A percentile compares a stretch with the other conserved stretches of the same genome.
Conservation (phyloP, 75 land plant genomes). For the Selaginella moellendorffii region DNA sequence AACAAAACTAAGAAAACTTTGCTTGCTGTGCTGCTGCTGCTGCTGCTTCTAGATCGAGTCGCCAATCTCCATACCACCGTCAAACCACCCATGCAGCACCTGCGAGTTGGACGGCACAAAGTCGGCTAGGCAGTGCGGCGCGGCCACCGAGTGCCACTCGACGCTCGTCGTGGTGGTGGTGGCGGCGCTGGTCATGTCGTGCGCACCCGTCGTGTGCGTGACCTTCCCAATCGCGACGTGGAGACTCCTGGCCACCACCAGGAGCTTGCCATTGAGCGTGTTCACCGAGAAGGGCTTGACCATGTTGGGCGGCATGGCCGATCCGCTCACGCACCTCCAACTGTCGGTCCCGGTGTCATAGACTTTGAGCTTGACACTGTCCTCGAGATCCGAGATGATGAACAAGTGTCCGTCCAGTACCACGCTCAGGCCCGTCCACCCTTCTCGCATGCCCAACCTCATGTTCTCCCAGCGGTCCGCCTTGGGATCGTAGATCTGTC, state of each 20-base stretch:
- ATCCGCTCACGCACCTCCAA: conserved; percentile 44
- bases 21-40: no score
- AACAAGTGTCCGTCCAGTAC: conserved; percentile 37
- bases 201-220: background rate
- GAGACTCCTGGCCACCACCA: conserved; percentile 40
- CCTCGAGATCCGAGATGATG: conserved; percentile 47
- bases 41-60: no score
- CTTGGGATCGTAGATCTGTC: conserved; percentile 51
- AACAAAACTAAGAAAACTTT: no score
- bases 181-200: no score
- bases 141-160: conserved; percentile 35
- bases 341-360: conserved; percentile 35
- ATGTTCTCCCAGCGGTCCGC: conserved; percentile 43
- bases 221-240: conserved; percentile 48
- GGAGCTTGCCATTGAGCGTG: conserved; percentile 24
- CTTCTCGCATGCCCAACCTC: conserved; percentile 49
- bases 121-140: conserved; percentile 28
- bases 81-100: conserved; percentile 46
- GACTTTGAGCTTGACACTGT: conserved; percentile 35
- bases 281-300: conserved; percentile 44
- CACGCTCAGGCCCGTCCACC: conserved; percentile 60
- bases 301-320: conserved; percentile 41
- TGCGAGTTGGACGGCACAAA: conserved; percentile 47
- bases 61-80: no score
- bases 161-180: conserved; percentile 16